phyloP scores from a whole-genome alignment of 2,329 filamentous ascomycete species.

The Fusarium sororula region DNA sequence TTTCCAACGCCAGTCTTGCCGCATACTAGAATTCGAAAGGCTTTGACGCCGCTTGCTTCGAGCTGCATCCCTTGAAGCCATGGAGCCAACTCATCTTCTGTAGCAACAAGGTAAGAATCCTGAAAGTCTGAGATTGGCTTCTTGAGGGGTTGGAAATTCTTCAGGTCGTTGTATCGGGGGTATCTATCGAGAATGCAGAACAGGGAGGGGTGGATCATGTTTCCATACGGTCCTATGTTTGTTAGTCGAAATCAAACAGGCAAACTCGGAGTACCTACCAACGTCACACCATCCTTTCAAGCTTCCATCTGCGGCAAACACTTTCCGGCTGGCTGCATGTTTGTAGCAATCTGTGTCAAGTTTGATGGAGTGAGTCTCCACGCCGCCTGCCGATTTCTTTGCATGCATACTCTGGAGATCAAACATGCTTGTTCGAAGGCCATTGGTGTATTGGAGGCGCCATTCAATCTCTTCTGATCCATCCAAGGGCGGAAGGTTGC shows the following conservation, averaged over 20 bases:
- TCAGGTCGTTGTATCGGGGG: conserved; percentile 32
- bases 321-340: conserved; percentile 21
- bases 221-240: conserved; percentile 20
- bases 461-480: conserved; percentile 41
- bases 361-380: conserved; percentile 27
- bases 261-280: neutral
- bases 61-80: conserved; percentile 38
- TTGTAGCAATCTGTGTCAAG: conserved; percentile 30
- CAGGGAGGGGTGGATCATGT: conserved; percentile 35
- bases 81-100: conserved; percentile 16
- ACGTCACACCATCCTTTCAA: conserved; percentile 31
- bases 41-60: conserved; percentile 38
- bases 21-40: conserved; percentile 39
- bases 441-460: conserved; percentile 33
- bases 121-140: conserved; percentile 34
- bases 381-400: neutral
- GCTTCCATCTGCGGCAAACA: conserved; percentile 13
- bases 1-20: conserved; percentile 41
- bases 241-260: neutral
- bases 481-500: conserved; percentile 30
- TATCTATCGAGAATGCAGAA: conserved; percentile 40
- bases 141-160: conserved; percentile 29
- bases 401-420: conserved; percentile 35
- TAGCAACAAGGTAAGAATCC: conserved; percentile 19
- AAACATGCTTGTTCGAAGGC: conserved; percentile 37